These are phyloP conservation scores for Aspergillus heteromorphus DNA, from an alignment of 495 filamentous ascomycete genomes.

Conservation along the genomic window DNA sequence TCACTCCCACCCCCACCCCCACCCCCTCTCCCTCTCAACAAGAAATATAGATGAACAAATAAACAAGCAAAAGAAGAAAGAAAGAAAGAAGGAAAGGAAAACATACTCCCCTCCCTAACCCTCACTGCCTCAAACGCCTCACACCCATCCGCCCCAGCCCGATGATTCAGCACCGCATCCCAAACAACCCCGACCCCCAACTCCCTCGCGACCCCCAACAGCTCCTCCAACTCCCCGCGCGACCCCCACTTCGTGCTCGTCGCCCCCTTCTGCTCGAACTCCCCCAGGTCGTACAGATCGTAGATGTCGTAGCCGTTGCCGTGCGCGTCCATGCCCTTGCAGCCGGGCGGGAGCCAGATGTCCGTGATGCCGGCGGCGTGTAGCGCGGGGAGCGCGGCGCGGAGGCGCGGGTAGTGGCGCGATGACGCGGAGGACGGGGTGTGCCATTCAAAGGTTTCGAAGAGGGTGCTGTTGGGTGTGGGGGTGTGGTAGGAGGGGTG, in stretches of 20 bases:
- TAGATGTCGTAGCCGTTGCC: constrained; percentile 74
- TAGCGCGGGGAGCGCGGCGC: constrained; percentile 45
- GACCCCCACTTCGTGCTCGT: constrained; percentile 64
- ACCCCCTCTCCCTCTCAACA: neutral
- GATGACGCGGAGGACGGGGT: constrained; percentile 54
- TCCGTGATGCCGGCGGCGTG: constrained; percentile 56
- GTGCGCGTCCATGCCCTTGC: constrained; percentile 56
- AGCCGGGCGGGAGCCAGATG: constrained; percentile 68
- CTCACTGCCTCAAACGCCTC: constrained; percentile 56
- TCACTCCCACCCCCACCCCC: neutral
- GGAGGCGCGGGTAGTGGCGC: constrained; percentile 62
- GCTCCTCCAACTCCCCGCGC: constrained; percentile 51
- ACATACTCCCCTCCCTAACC: constrained; percentile 50
- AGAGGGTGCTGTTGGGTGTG: constrained; percentile 52
- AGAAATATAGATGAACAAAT: no score
- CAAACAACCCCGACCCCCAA: constrained; percentile 55
- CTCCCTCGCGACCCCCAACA: constrained; percentile 44
- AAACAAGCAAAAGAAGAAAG: no score
- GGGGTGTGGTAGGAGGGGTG: constrained; percentile 25
- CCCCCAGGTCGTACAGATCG: constrained; percentile 71
- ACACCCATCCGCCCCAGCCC: constrained; percentile 59
- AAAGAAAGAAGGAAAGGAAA: neutral
- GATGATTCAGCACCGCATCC: constrained; percentile 77
- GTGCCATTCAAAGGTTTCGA: constrained; percentile 75
- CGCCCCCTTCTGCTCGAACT: constrained; percentile 66